Base-by-base conservation (phyloP, 2,329 filamentous ascomycete species). In the Ceratocystis eucalypticola region DNA sequence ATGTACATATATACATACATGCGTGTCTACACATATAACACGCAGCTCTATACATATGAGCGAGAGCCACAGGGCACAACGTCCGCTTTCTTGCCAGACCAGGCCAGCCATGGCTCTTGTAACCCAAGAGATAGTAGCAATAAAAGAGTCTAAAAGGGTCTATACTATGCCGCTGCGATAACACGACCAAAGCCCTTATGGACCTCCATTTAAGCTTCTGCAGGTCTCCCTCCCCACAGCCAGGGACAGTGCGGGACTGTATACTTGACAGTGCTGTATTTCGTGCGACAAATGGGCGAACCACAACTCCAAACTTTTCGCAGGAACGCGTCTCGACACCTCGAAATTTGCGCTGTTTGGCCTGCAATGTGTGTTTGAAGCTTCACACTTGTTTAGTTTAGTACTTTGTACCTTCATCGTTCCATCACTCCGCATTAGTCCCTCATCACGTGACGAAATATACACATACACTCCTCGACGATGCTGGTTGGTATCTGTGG, bases 401-500 rank as follows among this genome's bases (percentile, higher is more conserved):
- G 37, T 15, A 12, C 37, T 41, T 41, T 41, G 37, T 15, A 15
- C 37, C 37, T 41, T 12, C 37, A 41, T 41, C 10, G 37, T 41
- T 12, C 12, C 37, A 37, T 37, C 33, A 33, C 30, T 37, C 8
- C 8, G 1, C 33, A 37, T 7, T 10, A 71, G 48, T 87, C 88
- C 28, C 25, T 15, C 22, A 2, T 62, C 37, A 62, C 41, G 28
- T 62, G 61, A 46, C 44, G 12, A 33, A 25, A n/a, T 37, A 41
- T 25, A 61, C n/a, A 15, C 8, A 5, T 8, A 12, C 10, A 44
- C 30, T 22, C 15, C 17, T 10, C 30, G 68, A 76, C 72, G 30
- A 91, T 92, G 88, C 80, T 92, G 50, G 88, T 91, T 69, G 88
- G 88, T 66, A 81, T 92, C 68, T 91, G 88, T 72, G 87, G 87